These are phyloP conservation scores for Bertia moriformis DNA, from an alignment of 2,329 filamentous ascomycete species.

Conservation along the genomic window DNA sequence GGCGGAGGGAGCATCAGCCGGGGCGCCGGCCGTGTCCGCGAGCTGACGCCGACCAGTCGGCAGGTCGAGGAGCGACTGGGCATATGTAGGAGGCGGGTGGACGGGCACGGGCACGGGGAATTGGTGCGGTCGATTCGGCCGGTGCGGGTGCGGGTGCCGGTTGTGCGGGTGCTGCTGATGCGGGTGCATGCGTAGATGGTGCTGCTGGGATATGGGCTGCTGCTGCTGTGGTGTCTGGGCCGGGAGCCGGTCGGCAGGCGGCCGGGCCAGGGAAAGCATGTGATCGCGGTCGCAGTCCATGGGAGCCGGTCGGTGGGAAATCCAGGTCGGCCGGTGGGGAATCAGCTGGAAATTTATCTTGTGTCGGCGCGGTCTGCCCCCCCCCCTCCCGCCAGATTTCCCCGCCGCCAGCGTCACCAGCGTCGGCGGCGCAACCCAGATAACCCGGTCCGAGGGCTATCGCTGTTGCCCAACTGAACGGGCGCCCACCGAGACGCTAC, in stretches of 20 bases:
- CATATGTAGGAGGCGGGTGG: slow-evolving; percentile 20
- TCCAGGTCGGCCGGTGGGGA: too few relatives aligned
- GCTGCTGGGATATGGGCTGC: neutral
- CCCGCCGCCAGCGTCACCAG: too few relatives aligned
- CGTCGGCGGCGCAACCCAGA: too few relatives aligned
- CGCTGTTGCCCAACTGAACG: too few relatives aligned
- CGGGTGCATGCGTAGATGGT: neutral
- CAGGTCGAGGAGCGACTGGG: slow-evolving; percentile 16
- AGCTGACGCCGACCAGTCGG: too few relatives aligned
- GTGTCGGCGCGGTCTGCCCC: too few relatives aligned
- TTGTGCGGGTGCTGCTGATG: slow-evolving; percentile 2
- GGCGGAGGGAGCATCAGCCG: neutral
- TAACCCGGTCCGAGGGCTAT: too few relatives aligned
- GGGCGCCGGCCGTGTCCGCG: neutral
- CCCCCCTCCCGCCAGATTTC: too few relatives aligned
- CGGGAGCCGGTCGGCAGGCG: slow-evolving; percentile 7
- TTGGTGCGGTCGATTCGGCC: slow-evolving; percentile 9
- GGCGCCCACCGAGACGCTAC: too few relatives aligned
- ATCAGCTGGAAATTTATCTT: too few relatives aligned
- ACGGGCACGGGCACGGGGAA: slow-evolving; percentile 3
- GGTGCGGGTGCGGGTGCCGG: slow-evolving; percentile 3
- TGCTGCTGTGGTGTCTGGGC: slow-evolving; percentile 7
- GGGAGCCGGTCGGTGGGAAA: too few relatives aligned
- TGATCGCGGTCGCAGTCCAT: slow-evolving; percentile 31
- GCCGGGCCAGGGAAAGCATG: slow-evolving; percentile 22